phyloP scores from a whole-genome alignment of 768 basidiomycete species.

The Boletellus sp. region DNA sequence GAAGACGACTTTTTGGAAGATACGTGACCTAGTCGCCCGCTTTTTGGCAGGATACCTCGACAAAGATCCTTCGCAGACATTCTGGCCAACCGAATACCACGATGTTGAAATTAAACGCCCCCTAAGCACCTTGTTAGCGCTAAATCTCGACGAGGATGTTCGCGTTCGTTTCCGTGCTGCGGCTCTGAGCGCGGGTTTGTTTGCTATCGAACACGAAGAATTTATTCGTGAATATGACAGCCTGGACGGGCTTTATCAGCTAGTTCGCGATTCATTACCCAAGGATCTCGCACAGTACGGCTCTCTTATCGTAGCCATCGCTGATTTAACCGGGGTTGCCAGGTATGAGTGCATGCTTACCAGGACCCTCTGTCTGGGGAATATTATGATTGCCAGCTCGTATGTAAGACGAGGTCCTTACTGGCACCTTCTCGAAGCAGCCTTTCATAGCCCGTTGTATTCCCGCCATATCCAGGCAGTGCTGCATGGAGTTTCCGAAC shows the following conservation, averaged over 20 bases:
- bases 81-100: constrained; percentile 41
- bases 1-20: constrained; percentile 57
- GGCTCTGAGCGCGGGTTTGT: constrained; percentile 52
- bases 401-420: constrained; percentile 77
- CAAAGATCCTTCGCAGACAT: constrained; percentile 49
- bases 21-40: constrained; percentile 58
- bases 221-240: constrained; percentile 30
- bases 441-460: constrained; percentile 31
- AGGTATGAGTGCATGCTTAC: constrained; percentile 79
- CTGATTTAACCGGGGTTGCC: constrained; percentile 10
- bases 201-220: constrained; percentile 37
- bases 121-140: constrained; percentile 43
- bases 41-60: constrained; percentile 67
- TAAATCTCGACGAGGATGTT: constrained; percentile 71
- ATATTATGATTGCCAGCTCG: constrained; percentile 76
- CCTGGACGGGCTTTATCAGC: constrained; percentile 39
- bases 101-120: constrained; percentile 37
- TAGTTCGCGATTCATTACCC: constrained; percentile 44
- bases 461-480: constrained; percentile 42
- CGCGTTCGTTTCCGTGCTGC: constrained; percentile 81
- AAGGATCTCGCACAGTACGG: constrained; percentile 49
- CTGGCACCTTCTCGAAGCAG: constrained; percentile 82
- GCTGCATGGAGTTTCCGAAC: constrained; percentile 56
- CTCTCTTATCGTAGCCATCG: background rate
- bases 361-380: constrained; percentile 65